Percentiles rank a stretch among this genome's conserved stretches.
Conservation (phyloP, 1,284 basidiomycete genomes). For the Neotropicomus parvogracilis region DNA sequence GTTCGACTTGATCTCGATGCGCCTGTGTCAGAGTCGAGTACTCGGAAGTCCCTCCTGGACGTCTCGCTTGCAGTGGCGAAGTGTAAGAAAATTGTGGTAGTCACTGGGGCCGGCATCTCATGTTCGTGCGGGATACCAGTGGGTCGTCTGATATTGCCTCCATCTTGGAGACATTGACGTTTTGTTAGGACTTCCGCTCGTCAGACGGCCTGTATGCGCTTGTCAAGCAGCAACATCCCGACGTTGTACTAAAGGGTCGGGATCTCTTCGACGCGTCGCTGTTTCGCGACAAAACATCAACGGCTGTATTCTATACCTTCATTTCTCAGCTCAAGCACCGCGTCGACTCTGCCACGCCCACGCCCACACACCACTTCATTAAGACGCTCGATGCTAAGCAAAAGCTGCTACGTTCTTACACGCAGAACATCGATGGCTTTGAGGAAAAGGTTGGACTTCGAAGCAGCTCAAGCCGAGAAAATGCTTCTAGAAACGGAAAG, state of each 20-base stretch:
- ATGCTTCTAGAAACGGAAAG: slow-evolving; percentile 56
- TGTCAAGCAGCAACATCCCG: slow-evolving; percentile 81
- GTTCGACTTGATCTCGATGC: slow-evolving; percentile 53
- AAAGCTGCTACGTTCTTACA: slow-evolving; percentile 85
- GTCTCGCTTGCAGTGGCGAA: slow-evolving; percentile 77
- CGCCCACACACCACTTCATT: slow-evolving; percentile 86
- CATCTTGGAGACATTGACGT: neutral
- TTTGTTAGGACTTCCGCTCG: slow-evolving; percentile 81
- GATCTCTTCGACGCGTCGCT: slow-evolving; percentile 88
- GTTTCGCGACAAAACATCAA: slow-evolving; percentile 82
- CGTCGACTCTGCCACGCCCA: slow-evolving; percentile 77
- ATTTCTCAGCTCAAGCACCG: slow-evolving; percentile 86
- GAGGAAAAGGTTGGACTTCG: slow-evolving; percentile 79
- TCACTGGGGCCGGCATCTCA: slow-evolving; percentile 90
- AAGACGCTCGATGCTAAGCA: slow-evolving; percentile 81
- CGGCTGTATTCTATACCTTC: slow-evolving; percentile 90
- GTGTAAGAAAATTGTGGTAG: slow-evolving; percentile 79
- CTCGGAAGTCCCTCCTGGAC: slow-evolving; percentile 57
- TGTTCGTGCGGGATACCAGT: slow-evolving; percentile 93
- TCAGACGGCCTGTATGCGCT: slow-evolving; percentile 85
- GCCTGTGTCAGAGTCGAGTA: slow-evolving; percentile 44
- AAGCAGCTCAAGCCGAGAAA: slow-evolving; percentile 56
- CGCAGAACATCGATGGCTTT: slow-evolving; percentile 93
- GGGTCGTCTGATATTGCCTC: slow-evolving; percentile 30
- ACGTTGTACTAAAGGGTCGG: slow-evolving; percentile 80